Conservation (phyloP, 1,139 yeast genomes). For the Saccharomyces hybrid region DNA sequence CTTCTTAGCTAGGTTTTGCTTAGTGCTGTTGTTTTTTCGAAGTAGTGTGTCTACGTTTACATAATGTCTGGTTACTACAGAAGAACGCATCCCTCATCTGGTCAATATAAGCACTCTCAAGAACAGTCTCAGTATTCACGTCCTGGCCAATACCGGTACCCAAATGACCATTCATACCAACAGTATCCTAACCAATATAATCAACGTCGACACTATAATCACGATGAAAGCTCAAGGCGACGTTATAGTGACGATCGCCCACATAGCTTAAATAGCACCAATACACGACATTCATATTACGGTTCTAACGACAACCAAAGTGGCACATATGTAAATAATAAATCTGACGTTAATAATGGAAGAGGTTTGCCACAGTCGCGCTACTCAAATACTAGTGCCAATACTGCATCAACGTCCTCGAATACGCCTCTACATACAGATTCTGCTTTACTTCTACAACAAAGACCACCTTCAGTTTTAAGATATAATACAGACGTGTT, state of each 20-base stretch:
- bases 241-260: background rate
- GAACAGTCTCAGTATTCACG: slow-evolving; percentile 1
- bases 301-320: background rate
- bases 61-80: slow-evolving; percentile 7
- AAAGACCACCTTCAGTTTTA: slow-evolving; percentile 19
- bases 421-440: background rate
- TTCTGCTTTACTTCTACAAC: background rate
- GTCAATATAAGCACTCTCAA: background rate
- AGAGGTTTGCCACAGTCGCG: background rate
- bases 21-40: too few relatives aligned
- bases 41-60: background rate
- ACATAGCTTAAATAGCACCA: background rate
- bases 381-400: background rate
- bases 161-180: background rate
- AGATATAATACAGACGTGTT: slow-evolving; percentile 19
- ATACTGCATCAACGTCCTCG: background rate
- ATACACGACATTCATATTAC: background rate
- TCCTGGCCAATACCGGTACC: background rate
- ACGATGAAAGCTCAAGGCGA: background rate
- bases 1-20: too few relatives aligned
- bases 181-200: background rate
- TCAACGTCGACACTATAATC: background rate
- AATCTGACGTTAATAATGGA: background rate
- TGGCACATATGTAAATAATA: background rate
- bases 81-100: slow-evolving; percentile 2